A percentile compares a stretch with the other conserved stretches of the same genome.
Conservation (phyloP, 257 asterid genomes). For the Fraxinus americana region DNA sequence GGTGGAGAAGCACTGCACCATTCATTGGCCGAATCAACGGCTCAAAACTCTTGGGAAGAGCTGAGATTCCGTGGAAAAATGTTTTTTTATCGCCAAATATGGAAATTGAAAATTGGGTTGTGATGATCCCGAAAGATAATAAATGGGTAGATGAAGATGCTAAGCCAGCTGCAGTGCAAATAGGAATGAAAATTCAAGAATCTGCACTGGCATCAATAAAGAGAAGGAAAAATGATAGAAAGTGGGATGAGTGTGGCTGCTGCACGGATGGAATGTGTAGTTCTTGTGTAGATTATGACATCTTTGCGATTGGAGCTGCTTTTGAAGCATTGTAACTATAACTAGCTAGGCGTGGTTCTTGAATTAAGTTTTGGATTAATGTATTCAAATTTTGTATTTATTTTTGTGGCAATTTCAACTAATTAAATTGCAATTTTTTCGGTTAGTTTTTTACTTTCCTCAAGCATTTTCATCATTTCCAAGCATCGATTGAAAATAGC, state of each 20-base stretch:
- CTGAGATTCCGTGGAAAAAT: constrained; percentile 54
- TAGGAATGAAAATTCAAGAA: constrained; percentile 45
- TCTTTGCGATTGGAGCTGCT: constrained; percentile 39
- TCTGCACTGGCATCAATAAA: neutral
- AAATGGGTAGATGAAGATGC: constrained; percentile 27
- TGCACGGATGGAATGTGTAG: constrained; percentile 43
- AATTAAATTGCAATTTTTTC: too few species aligned
- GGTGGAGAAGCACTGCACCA: too few species aligned
- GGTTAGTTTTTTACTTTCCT: too few species aligned
- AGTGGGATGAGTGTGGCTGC: constrained; percentile 32
- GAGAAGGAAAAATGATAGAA: constrained; percentile 23
- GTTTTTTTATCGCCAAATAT: constrained; percentile 30
- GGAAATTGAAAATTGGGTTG: constrained; percentile 56
- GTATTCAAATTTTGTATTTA: too few species aligned
- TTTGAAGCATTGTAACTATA: too few species aligned
- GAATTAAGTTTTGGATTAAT: too few species aligned
- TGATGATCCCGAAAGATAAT: constrained; percentile 34
- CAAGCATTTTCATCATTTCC: too few species aligned
- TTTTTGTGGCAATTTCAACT: too few species aligned
- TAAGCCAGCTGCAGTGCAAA: constrained; percentile 54
- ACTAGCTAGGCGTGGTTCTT: too few species aligned
- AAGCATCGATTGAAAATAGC: too few species aligned
- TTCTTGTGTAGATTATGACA: constrained; percentile 45
- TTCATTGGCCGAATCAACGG: too few species aligned
- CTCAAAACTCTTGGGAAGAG: too few species aligned